Evolutionary conservation across 306 rosid species (phyloP).

Genomic region (Cicer bijugum): DNA sequence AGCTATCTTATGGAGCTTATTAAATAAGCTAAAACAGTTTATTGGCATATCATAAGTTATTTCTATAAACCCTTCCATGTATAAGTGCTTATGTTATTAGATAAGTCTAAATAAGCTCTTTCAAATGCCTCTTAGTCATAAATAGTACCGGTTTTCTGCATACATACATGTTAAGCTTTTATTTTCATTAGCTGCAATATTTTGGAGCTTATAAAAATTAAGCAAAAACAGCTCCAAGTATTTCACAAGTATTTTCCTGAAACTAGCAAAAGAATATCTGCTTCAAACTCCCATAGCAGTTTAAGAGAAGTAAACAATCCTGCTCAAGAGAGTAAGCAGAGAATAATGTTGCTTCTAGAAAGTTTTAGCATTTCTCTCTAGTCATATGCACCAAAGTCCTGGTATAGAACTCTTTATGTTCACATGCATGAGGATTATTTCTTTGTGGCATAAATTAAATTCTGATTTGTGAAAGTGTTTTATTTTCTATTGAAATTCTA

Average conservation of each 20-base stretch:
- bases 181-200: constrained; percentile 1
- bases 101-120: not conserved
- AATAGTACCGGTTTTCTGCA: not conserved
- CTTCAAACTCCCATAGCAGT: constrained; percentile 24
- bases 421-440: not conserved
- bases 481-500: constrained; percentile 44
- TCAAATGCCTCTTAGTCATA: not conserved
- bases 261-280: not conserved
- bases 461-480: constrained; percentile 18
- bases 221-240: constrained; percentile 7
- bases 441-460: constrained; percentile 1
- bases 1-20: not conserved
- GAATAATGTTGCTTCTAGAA: constrained; percentile 27
- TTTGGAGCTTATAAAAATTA: not conserved
- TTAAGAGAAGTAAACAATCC: constrained; percentile 1
- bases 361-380: constrained; percentile 3
- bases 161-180: not conserved
- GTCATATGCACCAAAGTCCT: not conserved
- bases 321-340: constrained; percentile 22
- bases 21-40: not conserved
- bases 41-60: not conserved
- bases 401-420: not conserved
- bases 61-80: not conserved
- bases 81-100: not conserved
- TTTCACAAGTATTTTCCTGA: not conserved